Base-by-base conservation (phyloP, 129 eudicot genomes). In the Pseudognaphalium luteoalbum region DNA sequence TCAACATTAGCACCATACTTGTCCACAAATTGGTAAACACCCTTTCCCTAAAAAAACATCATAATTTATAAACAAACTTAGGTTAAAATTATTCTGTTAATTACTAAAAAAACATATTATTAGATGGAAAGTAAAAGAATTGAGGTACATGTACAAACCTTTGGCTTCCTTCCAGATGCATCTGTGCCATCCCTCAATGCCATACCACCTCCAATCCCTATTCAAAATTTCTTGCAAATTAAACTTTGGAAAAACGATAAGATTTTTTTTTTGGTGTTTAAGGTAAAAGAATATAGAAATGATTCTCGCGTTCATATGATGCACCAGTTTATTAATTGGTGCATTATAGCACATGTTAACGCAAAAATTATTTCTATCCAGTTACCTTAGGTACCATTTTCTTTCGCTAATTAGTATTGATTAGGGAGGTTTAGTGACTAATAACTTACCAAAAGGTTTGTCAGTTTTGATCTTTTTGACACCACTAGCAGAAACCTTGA, bases 1-100 rank as follows among this genome's bases (percentile, higher is more conserved):
- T 94, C 97, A 14, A 94, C 97, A 60, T 94, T 94, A 80, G 97
- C 97, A 86, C 99, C 97, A 35, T 94, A 94, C 79, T 91, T 91
- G 89, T 94, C 97, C 52, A 91, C 97, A 66, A 21, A 91, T 73
- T 91, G 99, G 89, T 95, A 95, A 34, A 95, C 99, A 75, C 97
- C 99, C 88, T 95, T 94, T 73, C 99, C 99, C 96, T 91, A 25
- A 81, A 57, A 20, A 54, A 56, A 64, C 6, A 7, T 37, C 34
- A 47, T 47, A 12, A 11, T 47, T 47, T 1, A 44, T 44, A 47
- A 14, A 14, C n/a, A 47, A 47, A 47, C 54, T 12, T 47, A 12
- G 5, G 52, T 44, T 14, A 47, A 14, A 47, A 47, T n/a, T n/a
- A 3, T 14, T 47, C n/a, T 2, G 1, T 12, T 47, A 3, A 47